phyloP scores from a whole-genome alignment of 202 grass and related monocot genomes.

The Setaria viridis region DNA sequence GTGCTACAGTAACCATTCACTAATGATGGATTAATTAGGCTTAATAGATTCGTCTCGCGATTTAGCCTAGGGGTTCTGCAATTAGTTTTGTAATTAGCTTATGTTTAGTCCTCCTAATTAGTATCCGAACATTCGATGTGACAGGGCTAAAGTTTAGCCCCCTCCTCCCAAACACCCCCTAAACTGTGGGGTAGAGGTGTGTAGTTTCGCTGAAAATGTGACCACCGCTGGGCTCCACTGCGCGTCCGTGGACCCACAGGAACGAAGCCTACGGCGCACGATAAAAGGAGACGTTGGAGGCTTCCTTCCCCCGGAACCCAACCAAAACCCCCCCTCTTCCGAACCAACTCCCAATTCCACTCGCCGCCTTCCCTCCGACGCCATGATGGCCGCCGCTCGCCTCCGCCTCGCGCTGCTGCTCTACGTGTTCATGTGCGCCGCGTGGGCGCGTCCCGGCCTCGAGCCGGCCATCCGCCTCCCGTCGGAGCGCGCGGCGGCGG shows the following conservation, averaged over 20 bases:
- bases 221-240: conserved; percentile 2
- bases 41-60: too few species aligned
- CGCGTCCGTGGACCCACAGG: not conserved
- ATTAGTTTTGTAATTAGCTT: too few species aligned
- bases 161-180: too few species aligned
- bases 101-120: too few species aligned
- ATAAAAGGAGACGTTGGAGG: conserved; percentile 57
- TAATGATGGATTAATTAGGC: too few species aligned
- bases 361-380: not conserved
- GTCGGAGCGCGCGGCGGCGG: conserved; percentile 47
- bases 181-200: not conserved
- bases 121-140: too few species aligned
- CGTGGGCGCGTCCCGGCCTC: conserved; percentile 38
- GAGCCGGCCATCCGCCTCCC: conserved; percentile 63
- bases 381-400: conserved; percentile 37
- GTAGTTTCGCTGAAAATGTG: not conserved
- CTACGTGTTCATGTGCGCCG: conserved; percentile 37
- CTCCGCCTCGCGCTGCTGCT: conserved; percentile 52
- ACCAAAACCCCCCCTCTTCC: conserved; percentile 5
- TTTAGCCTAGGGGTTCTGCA: too few species aligned
- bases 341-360: not conserved
- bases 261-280: not conserved
- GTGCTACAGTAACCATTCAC: too few species aligned
- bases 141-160: too few species aligned
- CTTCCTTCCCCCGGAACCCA: conserved; percentile 1